phyloP scores from a whole-genome alignment of 129 eudicot genomes.

The Escallonia rubra region DNA sequence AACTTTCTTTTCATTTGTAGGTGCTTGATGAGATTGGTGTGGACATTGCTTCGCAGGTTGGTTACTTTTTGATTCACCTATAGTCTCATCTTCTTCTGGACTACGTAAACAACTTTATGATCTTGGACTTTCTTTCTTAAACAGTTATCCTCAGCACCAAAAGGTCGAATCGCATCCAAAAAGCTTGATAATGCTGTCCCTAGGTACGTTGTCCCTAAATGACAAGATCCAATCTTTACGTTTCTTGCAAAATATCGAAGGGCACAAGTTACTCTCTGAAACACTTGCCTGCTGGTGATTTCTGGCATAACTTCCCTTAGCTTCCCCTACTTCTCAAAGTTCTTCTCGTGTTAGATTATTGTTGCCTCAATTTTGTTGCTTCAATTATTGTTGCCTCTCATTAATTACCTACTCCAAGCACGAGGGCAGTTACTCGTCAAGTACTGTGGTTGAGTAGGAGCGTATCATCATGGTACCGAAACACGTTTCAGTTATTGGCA shows the following conservation, averaged over 20 bases:
- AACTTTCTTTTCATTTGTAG: constrained; percentile 21
- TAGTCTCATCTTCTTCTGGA: neutral
- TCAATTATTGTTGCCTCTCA: too few species aligned
- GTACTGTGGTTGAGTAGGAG: too few species aligned
- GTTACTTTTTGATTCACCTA: constrained; percentile 11
- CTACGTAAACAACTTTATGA: constrained; percentile 9
- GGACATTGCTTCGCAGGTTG: constrained; percentile 93
- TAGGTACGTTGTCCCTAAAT: constrained; percentile 34
- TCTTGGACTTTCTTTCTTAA: constrained; percentile 3
- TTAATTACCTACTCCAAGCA: too few species aligned
- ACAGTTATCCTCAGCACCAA: constrained; percentile 87
- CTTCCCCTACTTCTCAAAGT: neutral
- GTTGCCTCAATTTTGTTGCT: too few species aligned
- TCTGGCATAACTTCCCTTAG: neutral
- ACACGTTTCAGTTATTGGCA: too few species aligned
- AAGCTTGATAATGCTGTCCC: constrained; percentile 58
- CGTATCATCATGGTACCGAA: too few species aligned
- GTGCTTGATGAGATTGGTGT: constrained; percentile 97
- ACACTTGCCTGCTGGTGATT: neutral
- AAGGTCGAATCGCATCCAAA: constrained; percentile 81
- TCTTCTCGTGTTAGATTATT: too few species aligned
- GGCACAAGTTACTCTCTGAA: neutral
- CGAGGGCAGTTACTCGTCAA: too few species aligned
- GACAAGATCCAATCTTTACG: too few species aligned
- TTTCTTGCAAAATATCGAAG: neutral